Evolutionary conservation across 495 filamentous ascomycete species (phyloP).

Genomic region (Penicillium taxi): DNA sequence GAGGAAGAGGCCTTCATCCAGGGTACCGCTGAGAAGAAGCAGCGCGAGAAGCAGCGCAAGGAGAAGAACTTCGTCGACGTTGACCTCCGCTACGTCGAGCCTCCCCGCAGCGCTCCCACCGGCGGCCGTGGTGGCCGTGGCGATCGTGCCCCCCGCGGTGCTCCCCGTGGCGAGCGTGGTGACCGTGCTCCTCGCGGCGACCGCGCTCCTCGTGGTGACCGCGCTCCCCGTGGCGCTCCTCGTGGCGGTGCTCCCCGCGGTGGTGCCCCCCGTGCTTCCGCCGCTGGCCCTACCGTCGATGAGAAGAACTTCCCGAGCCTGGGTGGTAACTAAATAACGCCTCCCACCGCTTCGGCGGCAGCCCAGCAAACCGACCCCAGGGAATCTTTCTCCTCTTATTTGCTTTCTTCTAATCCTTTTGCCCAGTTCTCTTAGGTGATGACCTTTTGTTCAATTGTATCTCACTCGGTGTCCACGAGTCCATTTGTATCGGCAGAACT

Average conservation of each 20-base stretch:
- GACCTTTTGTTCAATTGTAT: too few species aligned
- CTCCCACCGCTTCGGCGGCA: neutral
- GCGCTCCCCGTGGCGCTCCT: constrained; percentile 24
- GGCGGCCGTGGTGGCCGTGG: constrained; percentile 43
- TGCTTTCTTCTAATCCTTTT: too few species aligned
- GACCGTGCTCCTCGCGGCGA: constrained; percentile 24
- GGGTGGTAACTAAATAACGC: constrained; percentile 41
- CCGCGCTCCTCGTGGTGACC: constrained; percentile 24
- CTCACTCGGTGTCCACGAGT: too few species aligned
- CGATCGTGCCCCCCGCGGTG: constrained; percentile 40
- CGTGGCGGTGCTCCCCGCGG: constrained; percentile 17
- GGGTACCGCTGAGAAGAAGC: constrained; percentile 66
- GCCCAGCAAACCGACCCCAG: constrained; percentile 3
- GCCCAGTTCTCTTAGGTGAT: too few species aligned
- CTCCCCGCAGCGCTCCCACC: constrained; percentile 38
- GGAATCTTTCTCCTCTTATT: too few species aligned
- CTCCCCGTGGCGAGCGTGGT: constrained; percentile 20
- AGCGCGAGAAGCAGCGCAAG: constrained; percentile 86
- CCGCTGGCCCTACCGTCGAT: constrained; percentile 36
- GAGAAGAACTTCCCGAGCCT: constrained; percentile 48
- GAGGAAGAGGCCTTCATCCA: constrained; percentile 72
- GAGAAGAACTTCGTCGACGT: constrained; percentile 82
- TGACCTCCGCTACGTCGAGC: constrained; percentile 70
- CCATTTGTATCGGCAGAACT: too few species aligned
- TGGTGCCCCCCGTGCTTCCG: constrained; percentile 21